Evolutionary conservation across 352 stramenopile species (phyloP), one percentile per base, ranked within the genome.

Genomic region (Pythium vanterpoolii): DNA sequence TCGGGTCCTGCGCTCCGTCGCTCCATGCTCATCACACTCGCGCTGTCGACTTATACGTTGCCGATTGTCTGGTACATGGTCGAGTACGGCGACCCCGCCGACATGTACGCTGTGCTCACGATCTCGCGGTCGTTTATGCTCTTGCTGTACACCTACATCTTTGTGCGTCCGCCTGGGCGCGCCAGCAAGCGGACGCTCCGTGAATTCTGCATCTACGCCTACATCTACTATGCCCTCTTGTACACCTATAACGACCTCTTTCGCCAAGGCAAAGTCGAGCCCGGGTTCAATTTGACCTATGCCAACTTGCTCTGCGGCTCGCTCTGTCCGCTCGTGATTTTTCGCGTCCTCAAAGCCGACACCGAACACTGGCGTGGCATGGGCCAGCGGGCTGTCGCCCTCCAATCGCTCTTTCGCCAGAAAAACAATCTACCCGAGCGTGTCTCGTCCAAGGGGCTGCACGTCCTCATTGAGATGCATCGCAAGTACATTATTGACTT

Each of bases 401-500:
- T 91, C 0, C 83, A 93, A 45, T 67, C 51, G 3, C 46, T 83
- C 1, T 86, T 87, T 42, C 62, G 58, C 16, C 47, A 56, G n/a
- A 61, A 66, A 40, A 23, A 57, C 28, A 49, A 33, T 21, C 28
- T 64, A 18, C 33, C 63, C 36, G 64, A 71, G 24, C 64, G 64
- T 40, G 53, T 76, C 50, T 76, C 69, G 27, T 56, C 69, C 8
- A 40, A 65, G 6, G 75, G 86, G 5, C 69, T 92, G 19, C 75
- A 88, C 54, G 66, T 90, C 39, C 63, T 92, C 10, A 81, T 86
- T 40, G 73, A 90, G 52, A 86, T 87, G 74, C 70, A 90, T 43
- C 76, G 75, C 26, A 83, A 86, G 54, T 75, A 80, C 46, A 83
- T 90, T 39, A 85, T 94, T 26, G 82, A 94, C 60, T 94, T 92